phyloP scores from a whole-genome alignment of 164 flowering plant species.

The Tinospora cordifolia region DNA sequence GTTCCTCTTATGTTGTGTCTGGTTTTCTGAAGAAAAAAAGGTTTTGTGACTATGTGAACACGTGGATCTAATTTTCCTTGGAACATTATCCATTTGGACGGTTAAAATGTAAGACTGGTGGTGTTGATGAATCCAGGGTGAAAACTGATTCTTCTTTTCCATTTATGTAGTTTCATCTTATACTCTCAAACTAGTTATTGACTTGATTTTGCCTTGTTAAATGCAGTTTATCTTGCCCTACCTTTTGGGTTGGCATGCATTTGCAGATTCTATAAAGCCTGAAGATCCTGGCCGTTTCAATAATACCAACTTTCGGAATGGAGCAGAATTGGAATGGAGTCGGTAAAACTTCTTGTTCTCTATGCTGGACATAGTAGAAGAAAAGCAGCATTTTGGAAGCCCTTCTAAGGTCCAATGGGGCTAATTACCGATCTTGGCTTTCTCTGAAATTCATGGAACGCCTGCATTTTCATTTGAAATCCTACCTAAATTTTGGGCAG shows the following conservation, averaged over 20 bases:
- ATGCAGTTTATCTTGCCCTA: constrained; percentile 82
- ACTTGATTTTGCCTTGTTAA: constrained; percentile 5
- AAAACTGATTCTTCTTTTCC: background rate
- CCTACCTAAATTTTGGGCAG: background rate
- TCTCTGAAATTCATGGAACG: background rate
- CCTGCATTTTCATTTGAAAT: background rate
- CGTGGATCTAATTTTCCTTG: too few relatives aligned
- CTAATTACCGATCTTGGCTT: too few relatives aligned
- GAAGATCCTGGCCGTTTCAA: constrained; percentile 39
- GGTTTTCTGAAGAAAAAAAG: too few relatives aligned
- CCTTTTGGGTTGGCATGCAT: constrained; percentile 87
- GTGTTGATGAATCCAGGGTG: background rate
- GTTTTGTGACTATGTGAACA: too few relatives aligned
- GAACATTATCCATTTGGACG: background rate
- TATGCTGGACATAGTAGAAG: background rate
- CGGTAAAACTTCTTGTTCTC: constrained; percentile 27
- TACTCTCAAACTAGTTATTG: constrained; percentile 6
- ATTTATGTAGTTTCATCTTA: background rate
- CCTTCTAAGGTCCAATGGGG: background rate
- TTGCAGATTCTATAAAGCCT: constrained; percentile 50
- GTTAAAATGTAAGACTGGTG: background rate
- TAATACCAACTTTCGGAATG: constrained; percentile 36
- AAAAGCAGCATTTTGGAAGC: background rate
- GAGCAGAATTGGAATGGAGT: constrained; percentile 72
- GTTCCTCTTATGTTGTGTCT: too few relatives aligned